Evolutionary conservation across 768 basidiomycete genomes (phyloP), one percentile per base, ranked within the genome.

Genomic region (Neoboletus brunneissimus): DNA sequence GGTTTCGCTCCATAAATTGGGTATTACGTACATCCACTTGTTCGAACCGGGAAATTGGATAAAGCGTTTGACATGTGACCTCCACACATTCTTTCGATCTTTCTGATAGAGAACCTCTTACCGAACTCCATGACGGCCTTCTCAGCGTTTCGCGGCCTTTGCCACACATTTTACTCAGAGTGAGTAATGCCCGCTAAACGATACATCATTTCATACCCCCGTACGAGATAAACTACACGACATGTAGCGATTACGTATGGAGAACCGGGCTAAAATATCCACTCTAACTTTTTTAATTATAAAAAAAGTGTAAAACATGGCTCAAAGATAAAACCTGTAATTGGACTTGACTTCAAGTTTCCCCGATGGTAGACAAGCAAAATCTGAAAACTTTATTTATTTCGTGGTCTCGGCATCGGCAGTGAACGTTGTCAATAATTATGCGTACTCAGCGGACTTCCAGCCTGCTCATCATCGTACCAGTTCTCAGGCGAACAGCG

Each of bases 401-500:
- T 40, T n/a, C 13, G 37, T 38, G n/a, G 38, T 40, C n/a, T 38
- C n/a, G 15, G 3, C 13, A 4, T 11, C 8, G 9, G n/a, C 4
- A 40, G 18, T n/a, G 38, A 40, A 10, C n/a, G 11, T 10, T 40
- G n/a, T 10, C 20, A 20, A 11, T 1, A 40, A 40, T 40, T n/a
- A 18, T 40, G n/a, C 25, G 43, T 53, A 35, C 18, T 25, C 12
- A n/a, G 22, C 53, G 54, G 53, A 44, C 25, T 44, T 37, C 12
- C 7, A 18, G 53, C 41, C 45, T 43, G 45, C 27, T 35, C 37
- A 62, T 37, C 25, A 35, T 37, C 47, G 16, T 34, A 49, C n/a
- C 37, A 9, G n/a, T 49, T 50, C 38, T 40, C 38, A 61, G 35
- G 44, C 22, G 38, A 54, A 51, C 22, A 50, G 38, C 40, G 44